phyloP scores from a whole-genome alignment of 1,139 yeast genomes.

The Debaryomycetaceae sp. region DNA sequence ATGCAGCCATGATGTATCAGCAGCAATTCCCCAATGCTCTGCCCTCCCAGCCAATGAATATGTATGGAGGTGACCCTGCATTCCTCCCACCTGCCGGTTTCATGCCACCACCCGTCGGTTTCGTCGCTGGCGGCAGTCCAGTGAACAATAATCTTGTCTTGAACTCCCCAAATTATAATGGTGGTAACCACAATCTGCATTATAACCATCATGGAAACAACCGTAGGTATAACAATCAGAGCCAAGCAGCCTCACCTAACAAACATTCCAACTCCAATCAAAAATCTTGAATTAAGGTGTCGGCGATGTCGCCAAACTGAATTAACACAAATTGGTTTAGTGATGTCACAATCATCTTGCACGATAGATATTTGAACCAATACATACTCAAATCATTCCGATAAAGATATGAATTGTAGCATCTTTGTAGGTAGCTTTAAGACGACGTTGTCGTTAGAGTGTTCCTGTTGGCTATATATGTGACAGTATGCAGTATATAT shows the following conservation, averaged over 20 bases:
- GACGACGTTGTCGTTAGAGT: no score
- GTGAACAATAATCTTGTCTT: conserved; percentile 24
- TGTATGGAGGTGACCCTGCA: conserved; percentile 28
- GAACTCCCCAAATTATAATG: conserved; percentile 6
- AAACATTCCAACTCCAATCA: neutral
- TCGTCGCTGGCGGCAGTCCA: conserved; percentile 29
- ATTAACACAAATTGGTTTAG: no score
- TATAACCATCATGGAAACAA: conserved; percentile 10
- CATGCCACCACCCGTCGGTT: conserved; percentile 29
- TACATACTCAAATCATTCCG: no score
- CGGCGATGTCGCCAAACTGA: no score
- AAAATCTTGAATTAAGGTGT: neutral
- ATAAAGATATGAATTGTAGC: no score
- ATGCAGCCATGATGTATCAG: conserved; percentile 39
- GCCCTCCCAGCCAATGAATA: conserved; percentile 36
- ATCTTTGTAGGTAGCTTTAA: no score
- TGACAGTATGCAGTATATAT: no score
- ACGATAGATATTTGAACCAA: no score
- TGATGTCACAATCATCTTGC: no score
- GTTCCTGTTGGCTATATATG: no score
- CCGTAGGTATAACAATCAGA: conserved; percentile 11
- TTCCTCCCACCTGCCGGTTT: conserved; percentile 39
- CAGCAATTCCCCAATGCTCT: conserved; percentile 30
- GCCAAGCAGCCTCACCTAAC: conserved; percentile 1
- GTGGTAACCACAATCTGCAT: conserved; percentile 5